Conservation (phyloP, 768 basidiomycete genomes). For the Amyloporia xantha region DNA sequence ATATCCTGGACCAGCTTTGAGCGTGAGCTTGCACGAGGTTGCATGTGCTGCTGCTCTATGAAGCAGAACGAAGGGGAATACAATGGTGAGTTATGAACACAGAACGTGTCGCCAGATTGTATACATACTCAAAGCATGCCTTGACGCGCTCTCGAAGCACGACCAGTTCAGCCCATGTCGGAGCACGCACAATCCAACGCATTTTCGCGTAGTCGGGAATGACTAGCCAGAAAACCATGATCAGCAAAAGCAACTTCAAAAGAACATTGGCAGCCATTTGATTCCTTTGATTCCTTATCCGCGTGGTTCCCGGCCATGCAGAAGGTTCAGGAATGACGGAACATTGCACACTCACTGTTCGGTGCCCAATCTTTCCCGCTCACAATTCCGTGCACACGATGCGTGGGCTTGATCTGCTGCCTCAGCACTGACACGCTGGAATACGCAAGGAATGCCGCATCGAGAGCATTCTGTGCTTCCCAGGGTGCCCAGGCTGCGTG, state of each 20-base stretch:
- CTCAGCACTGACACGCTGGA: conserved; percentile 71
- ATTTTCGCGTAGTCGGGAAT: conserved; percentile 80
- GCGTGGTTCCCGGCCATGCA: neutral
- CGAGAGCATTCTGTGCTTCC: conserved; percentile 83
- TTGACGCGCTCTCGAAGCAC: conserved; percentile 51
- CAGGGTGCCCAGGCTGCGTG: conserved; percentile 80
- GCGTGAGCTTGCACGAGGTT: conserved; percentile 28
- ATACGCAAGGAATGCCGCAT: conserved; percentile 85
- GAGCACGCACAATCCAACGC: conserved; percentile 66
- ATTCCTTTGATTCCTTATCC: too few species aligned
- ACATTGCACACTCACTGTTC: conserved; percentile 46
- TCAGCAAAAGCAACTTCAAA: neutral
- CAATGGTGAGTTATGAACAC: conserved; percentile 9
- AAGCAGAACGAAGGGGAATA: too few species aligned
- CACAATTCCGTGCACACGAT: conserved; percentile 74
- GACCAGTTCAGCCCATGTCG: conserved; percentile 49
- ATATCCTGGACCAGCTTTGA: conserved; percentile 18
- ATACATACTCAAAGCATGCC: conserved; percentile 64
- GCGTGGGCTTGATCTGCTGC: conserved; percentile 81
- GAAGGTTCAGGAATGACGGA: neutral
- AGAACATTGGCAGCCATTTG: too few species aligned
- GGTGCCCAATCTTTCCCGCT: conserved; percentile 60
- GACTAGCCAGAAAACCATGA: conserved; percentile 35
- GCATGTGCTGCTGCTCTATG: conserved; percentile 64
- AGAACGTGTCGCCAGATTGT: neutral